phyloP scores from a whole-genome alignment of 176 grass and related monocot species.

The Poa pratensis region DNA sequence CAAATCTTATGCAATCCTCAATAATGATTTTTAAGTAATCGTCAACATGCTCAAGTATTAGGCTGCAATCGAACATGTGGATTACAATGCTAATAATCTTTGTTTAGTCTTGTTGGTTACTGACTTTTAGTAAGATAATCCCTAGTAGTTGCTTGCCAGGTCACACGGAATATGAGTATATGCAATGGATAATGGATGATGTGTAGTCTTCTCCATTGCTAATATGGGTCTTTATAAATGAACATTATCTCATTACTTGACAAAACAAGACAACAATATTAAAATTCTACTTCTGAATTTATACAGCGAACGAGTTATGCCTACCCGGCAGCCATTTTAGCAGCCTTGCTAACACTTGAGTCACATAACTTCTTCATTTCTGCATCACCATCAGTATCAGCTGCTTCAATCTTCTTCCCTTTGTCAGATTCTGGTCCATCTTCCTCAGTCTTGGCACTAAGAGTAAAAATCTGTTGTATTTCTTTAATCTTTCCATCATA shows the following conservation, averaged over 20 bases:
- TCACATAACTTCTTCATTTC: constrained; percentile 89
- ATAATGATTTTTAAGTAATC: constrained; percentile 4
- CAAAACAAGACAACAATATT: constrained; percentile 35
- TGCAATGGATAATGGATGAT: constrained; percentile 13
- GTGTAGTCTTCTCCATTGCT: constrained; percentile 24
- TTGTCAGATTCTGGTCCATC: constrained; percentile 74
- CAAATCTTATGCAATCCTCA: not conserved
- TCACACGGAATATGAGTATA: not conserved
- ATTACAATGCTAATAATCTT: not conserved
- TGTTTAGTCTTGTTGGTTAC: not conserved
- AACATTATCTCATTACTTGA: constrained; percentile 27
- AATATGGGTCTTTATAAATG: constrained; percentile 3
- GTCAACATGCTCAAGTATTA: not conserved
- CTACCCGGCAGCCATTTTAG: constrained; percentile 95
- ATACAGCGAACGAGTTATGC: constrained; percentile 22
- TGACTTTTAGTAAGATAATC: not conserved
- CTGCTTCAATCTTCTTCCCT: constrained; percentile 81
- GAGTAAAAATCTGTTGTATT: constrained; percentile 81
- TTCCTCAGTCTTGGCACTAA: constrained; percentile 70
- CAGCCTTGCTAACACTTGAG: constrained; percentile 93
- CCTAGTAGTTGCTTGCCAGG: not conserved
- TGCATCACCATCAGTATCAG: constrained; percentile 63
- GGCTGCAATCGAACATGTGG: not conserved
- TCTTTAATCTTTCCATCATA: constrained; percentile 84
- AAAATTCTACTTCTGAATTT: constrained; percentile 25